Percentiles rank a stretch among this genome's conserved stretches.
Conservation (phyloP, 2,329 filamentous ascomycete species). For the Trichothecium sympodiale region DNA sequence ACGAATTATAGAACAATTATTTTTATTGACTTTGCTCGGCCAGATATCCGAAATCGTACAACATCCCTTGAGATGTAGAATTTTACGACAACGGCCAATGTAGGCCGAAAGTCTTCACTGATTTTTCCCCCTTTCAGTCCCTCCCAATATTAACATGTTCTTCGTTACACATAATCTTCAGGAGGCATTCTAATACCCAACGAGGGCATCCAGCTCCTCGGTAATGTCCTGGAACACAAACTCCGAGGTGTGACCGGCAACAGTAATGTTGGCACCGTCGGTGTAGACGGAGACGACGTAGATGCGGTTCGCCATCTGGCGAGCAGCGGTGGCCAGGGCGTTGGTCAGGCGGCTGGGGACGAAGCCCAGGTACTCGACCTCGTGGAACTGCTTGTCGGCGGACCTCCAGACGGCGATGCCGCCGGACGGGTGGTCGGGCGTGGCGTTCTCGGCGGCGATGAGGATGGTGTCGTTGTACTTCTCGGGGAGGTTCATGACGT, state of each 20-base stretch:
- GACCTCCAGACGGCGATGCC: conserved; percentile 2
- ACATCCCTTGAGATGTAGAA: too few relatives aligned
- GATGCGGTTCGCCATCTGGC: conserved; percentile 5
- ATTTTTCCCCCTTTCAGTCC: too few relatives aligned
- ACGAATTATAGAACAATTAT: too few relatives aligned
- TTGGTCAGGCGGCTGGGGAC: conserved; percentile 4
- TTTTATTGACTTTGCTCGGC: too few relatives aligned
- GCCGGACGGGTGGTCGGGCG: conserved; percentile 3
- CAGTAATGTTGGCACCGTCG: conserved; percentile 5
- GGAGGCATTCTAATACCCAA: background rate
- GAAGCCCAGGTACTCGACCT: conserved; percentile 3
- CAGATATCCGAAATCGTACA: too few relatives aligned
- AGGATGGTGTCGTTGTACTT: conserved; percentile 4
- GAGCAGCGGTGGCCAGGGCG: conserved; percentile 3
- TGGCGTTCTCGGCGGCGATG: conserved; percentile 4
- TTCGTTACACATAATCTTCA: too few relatives aligned
- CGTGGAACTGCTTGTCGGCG: conserved; percentile 3
- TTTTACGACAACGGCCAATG: too few relatives aligned
- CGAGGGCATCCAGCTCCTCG: background rate
- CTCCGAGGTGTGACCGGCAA: conserved; percentile 3
- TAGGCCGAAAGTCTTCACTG: too few relatives aligned
- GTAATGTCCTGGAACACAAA: conserved; percentile 6
- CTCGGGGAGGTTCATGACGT: conserved; percentile 5
- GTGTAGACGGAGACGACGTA: conserved; percentile 5
- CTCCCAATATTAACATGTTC: too few relatives aligned